Percentiles rank a stretch among this genome's conserved stretches.
Conservation (phyloP, 169 alveolate genomes). For the Plasmodium inui region DNA sequence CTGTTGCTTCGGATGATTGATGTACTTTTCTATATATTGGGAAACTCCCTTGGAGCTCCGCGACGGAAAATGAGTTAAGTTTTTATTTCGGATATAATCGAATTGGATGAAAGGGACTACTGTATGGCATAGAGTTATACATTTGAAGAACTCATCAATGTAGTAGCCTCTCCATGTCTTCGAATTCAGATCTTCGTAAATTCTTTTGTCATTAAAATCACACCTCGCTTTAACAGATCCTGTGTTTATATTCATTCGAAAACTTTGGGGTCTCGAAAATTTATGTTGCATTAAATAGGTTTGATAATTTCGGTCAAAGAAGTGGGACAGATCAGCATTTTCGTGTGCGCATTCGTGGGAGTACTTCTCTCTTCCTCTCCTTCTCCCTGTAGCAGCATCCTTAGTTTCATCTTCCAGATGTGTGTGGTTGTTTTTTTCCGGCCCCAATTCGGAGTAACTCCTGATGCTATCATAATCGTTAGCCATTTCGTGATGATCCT, state of each 20-base stretch:
- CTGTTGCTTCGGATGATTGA: not conserved
- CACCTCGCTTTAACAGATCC: constrained; percentile 16
- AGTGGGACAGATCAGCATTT: not conserved
- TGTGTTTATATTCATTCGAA: constrained; percentile 44
- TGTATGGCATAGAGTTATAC: constrained; percentile 70
- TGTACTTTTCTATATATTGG: constrained; percentile 27
- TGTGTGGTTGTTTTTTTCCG: not conserved
- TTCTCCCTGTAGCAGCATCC: not conserved
- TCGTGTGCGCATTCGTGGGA: not conserved
- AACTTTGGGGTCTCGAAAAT: constrained; percentile 48
- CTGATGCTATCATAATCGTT: not conserved
- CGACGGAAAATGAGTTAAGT: constrained; percentile 34
- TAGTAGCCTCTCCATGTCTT: constrained; percentile 73
- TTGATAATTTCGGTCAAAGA: constrained; percentile 47
- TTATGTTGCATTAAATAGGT: constrained; percentile 54
- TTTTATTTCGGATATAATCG: constrained; percentile 55
- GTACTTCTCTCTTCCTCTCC: not conserved
- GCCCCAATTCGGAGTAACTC: not conserved
- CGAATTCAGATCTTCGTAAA: constrained; percentile 68
- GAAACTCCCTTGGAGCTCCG: constrained; percentile 43
- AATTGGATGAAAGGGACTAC: constrained; percentile 62
- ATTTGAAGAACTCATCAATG: constrained; percentile 74
- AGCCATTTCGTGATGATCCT: not conserved
- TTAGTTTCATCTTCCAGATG: not conserved
- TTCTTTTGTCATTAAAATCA: constrained; percentile 66